phyloP scores from a whole-genome alignment of 2,329 filamentous ascomycete genomes.

The Lasiodiplodia hormozganensis region DNA sequence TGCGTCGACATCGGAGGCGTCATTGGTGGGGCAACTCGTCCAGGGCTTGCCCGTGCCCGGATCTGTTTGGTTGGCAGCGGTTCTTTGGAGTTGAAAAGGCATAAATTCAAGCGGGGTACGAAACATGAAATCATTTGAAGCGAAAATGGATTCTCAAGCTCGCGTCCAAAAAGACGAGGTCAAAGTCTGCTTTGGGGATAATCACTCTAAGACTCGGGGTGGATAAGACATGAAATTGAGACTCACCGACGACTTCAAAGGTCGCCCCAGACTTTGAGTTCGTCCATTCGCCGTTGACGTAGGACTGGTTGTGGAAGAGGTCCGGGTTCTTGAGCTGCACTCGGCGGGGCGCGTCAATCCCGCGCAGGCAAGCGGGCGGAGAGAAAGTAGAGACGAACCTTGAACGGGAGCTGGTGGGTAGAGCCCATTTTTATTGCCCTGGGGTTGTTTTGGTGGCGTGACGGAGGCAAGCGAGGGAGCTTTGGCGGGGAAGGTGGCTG shows the following conservation, averaged over 20 bases:
- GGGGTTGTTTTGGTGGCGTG: not conserved
- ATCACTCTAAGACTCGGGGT: not conserved
- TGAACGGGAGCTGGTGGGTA: slow-evolving; percentile 49
- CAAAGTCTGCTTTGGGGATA: slow-evolving; percentile 1
- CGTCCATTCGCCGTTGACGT: slow-evolving; percentile 63
- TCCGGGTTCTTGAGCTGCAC: slow-evolving; percentile 59
- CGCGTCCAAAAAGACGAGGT: not conserved
- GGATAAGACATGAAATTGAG: not conserved
- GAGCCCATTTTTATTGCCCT: slow-evolving; percentile 36
- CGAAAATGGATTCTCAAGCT: slow-evolving; percentile 27
- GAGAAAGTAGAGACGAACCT: slow-evolving; percentile 40
- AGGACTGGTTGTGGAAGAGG: slow-evolving; percentile 61
- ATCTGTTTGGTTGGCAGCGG: slow-evolving; percentile 45
- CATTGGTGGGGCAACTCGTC: slow-evolving; percentile 56
- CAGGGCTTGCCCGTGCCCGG: slow-evolving; percentile 58
- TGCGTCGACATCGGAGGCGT: slow-evolving; percentile 65
- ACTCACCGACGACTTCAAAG: slow-evolving; percentile 62
- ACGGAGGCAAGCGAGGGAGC: not conserved
- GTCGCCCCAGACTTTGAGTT: slow-evolving; percentile 63
- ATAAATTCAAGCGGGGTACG: not conserved
- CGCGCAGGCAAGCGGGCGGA: not conserved
- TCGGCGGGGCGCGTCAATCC: slow-evolving; percentile 12
- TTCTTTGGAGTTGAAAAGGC: not conserved
- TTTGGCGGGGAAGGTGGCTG: not conserved
- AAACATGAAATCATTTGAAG: slow-evolving; percentile 24